phyloP scores from a whole-genome alignment of 768 basidiomycete genomes.

The Rubroboletus pulcherrimus region DNA sequence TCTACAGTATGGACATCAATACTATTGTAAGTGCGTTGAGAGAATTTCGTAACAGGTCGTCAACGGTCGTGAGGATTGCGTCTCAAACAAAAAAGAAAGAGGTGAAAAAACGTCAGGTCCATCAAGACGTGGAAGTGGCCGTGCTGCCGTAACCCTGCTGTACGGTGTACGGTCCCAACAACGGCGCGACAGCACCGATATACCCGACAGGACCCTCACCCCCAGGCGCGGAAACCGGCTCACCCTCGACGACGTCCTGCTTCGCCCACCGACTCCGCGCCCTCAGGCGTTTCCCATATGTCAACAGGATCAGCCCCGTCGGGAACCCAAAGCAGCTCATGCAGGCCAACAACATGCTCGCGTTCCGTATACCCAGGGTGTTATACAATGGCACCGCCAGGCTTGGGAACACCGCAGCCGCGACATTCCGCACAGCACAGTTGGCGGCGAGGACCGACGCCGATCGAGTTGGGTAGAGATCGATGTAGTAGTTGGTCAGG shows the following conservation, averaged over 20 bases:
- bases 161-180: conserved; percentile 10
- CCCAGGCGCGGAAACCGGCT: not conserved
- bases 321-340: conserved; percentile 26
- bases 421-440: conserved; percentile 21
- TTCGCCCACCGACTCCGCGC: conserved; percentile 25
- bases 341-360: conserved; percentile 18
- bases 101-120: not conserved
- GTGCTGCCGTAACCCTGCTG: conserved; percentile 18
- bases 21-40: not conserved
- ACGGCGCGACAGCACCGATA: conserved; percentile 7
- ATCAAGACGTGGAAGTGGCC: not conserved
- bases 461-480: conserved; percentile 29
- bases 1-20: not conserved
- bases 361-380: conserved; percentile 15
- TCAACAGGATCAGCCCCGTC: conserved; percentile 15
- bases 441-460: conserved; percentile 30
- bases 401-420: conserved; percentile 23
- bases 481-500: conserved; percentile 29
- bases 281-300: conserved; percentile 20
- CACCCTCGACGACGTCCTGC: conserved; percentile 11
- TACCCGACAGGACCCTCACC: not conserved
- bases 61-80: not conserved
- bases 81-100: not conserved
- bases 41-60: not conserved
- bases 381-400: conserved; percentile 23